These are phyloP conservation scores for Zygosaccharomyces sapae DNA, from an alignment of 1,139 yeast genomes.

Conservation along the genomic window DNA sequence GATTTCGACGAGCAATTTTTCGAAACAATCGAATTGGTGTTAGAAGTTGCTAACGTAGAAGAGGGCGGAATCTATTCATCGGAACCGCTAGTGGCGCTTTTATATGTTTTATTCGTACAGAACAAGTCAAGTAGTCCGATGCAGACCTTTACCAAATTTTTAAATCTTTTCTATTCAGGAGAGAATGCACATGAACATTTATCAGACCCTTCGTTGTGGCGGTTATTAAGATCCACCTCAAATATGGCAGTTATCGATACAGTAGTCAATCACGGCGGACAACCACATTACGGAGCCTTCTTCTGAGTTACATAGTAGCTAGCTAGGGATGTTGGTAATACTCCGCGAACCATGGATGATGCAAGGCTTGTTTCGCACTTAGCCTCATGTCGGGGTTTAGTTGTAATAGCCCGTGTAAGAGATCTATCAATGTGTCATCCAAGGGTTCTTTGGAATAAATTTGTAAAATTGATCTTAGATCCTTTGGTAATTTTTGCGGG, in stretches of 20 bases:
- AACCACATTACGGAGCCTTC: constrained; percentile 19
- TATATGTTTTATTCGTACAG: constrained; percentile 10
- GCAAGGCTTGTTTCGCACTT: constrained; percentile 86
- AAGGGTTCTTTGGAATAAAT: constrained; percentile 51
- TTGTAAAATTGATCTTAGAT: constrained; percentile 62
- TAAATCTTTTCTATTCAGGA: constrained; percentile 8
- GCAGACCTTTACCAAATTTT: constrained; percentile 5
- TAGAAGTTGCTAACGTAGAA: constrained; percentile 5
- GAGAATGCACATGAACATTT: constrained; percentile 12
- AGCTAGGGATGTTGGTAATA: constrained; percentile 36
- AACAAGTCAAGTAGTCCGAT: constrained; percentile 3
- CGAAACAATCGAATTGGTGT: constrained; percentile 16
- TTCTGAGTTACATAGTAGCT: constrained; percentile 4
- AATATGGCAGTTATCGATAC: constrained; percentile 21
- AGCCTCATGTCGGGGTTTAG: constrained; percentile 90
- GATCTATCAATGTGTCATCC: constrained; percentile 76
- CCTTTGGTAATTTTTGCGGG: constrained; percentile 87
- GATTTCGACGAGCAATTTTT: constrained; percentile 2
- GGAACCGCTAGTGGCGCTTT: constrained; percentile 8
- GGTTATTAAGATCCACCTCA: constrained; percentile 15
- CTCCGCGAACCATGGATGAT: constrained; percentile 95
- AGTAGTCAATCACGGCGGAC: constrained; percentile 22
- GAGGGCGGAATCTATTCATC: constrained; percentile 6
- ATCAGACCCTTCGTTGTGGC: constrained; percentile 26
- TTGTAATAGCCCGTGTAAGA: constrained; percentile 73